A percentile compares a stretch with the other conserved stretches of the same genome.
These are phyloP conservation scores for Dalbergia oliveri DNA, from an alignment of 306 rosid species.

Conservation along the genomic window DNA sequence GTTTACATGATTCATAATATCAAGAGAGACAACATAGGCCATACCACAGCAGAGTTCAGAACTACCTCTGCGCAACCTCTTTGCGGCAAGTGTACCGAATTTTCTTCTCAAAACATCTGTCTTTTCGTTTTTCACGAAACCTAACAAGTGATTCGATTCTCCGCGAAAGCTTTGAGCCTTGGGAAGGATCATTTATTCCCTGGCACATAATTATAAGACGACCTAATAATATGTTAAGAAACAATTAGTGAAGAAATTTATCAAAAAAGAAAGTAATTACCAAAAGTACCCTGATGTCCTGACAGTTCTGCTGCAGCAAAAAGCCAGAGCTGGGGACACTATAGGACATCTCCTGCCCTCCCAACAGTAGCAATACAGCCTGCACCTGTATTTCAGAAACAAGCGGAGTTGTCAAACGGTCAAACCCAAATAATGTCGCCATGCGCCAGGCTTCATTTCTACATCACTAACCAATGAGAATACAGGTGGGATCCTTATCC, in stretches of 20 bases:
- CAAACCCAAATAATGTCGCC: too few species aligned
- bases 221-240: slow-evolving; percentile 16
- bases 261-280: slow-evolving; percentile 7
- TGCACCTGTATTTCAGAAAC: slow-evolving; percentile 61
- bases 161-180: slow-evolving; percentile 66
- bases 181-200: slow-evolving; percentile 63
- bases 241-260: neutral
- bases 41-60: slow-evolving; percentile 15
- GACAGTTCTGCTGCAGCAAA: slow-evolving; percentile 51
- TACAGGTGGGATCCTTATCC: too few species aligned
- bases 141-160: slow-evolving; percentile 83
- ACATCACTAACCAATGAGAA: too few species aligned
- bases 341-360: slow-evolving; percentile 59
- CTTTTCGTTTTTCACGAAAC: slow-evolving; percentile 84
- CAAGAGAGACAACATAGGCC: slow-evolving; percentile 13
- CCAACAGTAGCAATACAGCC: slow-evolving; percentile 77
- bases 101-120: slow-evolving; percentile 83
- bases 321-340: slow-evolving; percentile 47
- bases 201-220: slow-evolving; percentile 37
- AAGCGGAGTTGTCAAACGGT: too few species aligned
- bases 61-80: slow-evolving; percentile 83
- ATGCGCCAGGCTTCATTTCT: too few species aligned
- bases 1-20: slow-evolving; percentile 3
- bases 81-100: slow-evolving; percentile 77
- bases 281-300: slow-evolving; percentile 58